Evolutionary conservation across 768 basidiomycete species (phyloP), one percentile per base, ranked within the genome.

Genomic region (Boletus bicolor): DNA sequence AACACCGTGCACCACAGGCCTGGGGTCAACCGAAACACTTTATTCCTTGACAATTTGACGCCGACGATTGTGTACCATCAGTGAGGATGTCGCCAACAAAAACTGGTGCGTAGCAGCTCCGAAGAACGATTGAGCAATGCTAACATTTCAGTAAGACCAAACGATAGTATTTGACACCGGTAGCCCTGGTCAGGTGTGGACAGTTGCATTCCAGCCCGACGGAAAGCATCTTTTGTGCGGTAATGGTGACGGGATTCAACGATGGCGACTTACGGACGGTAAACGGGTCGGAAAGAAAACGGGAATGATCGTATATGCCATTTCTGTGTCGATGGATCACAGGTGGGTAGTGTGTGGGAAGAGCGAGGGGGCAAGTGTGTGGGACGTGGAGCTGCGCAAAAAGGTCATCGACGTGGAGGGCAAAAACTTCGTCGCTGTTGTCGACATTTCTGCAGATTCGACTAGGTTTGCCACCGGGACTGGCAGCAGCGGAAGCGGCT

Each of bases 401-500:
- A 19, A 19, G 1, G n/a, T 14, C 3, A 32, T 32, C 11, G 3
- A 12, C 28, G 44, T 45, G 11, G 44, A 45, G 11, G n/a, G 10
- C 28, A n/a, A 2, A 17, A 17, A 44, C 2, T 1, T 0, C 2
- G 17, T 30, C 17, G 9, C 5, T 10, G 5, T 28, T 0, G 44
- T 44, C 4, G 44, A 44, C 8, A 5, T 30, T 17, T 30, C 44
- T 1, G 9, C 44, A 1, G 44, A 44, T n/a, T 44, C 17, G 44
- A 44, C 44, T 3, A 11, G 17, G 17, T 11, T 44, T 11, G 44
- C 44, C 28, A 44, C 44, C 0, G 44, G 44, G 15, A 44, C 26
- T n/a, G 17, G n/a, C 8, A 15, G 0, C 1, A 3, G 7, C 0
- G 11, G 7, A 5, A 5, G 5, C 28, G 6, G 5, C 7, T 24